phyloP scores from a whole-genome alignment of 1,284 basidiomycete genomes.

The Rhodofomes roseus region DNA sequence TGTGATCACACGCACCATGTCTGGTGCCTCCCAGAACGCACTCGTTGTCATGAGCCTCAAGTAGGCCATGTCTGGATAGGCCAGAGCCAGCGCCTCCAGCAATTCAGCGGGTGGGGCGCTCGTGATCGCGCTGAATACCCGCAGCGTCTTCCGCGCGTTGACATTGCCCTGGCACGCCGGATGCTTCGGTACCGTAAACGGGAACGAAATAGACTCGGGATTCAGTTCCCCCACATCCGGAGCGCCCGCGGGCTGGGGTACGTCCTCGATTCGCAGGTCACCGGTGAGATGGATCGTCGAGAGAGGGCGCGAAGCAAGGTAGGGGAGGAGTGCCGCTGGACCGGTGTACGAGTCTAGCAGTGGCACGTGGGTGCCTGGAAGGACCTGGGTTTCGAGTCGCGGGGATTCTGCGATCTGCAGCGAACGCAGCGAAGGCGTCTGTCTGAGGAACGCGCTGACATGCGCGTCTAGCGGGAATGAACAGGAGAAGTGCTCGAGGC shows the following conservation, averaged over 20 bases:
- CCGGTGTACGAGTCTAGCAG: constrained; percentile 56
- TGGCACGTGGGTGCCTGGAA: constrained; percentile 41
- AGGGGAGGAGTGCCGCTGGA: constrained; percentile 48
- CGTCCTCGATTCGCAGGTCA: constrained; percentile 50
- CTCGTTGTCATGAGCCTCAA: constrained; percentile 33
- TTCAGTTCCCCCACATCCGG: constrained; percentile 40
- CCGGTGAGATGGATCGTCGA: constrained; percentile 57
- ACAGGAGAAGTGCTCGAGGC: constrained; percentile 50
- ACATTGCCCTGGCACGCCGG: constrained; percentile 4
- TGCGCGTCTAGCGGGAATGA: constrained; percentile 56
- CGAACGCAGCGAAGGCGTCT: constrained; percentile 45
- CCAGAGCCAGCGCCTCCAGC: constrained; percentile 30
- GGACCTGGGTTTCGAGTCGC: constrained; percentile 9
- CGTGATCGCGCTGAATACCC: constrained; percentile 33
- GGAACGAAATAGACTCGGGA: constrained; percentile 7
- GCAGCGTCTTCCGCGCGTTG: constrained; percentile 13
- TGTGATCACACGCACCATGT: constrained; percentile 25
- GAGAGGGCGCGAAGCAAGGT: constrained; percentile 63
- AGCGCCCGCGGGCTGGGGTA: constrained; percentile 40
- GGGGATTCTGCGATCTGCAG: constrained; percentile 37
- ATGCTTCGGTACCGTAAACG: constrained; percentile 8
- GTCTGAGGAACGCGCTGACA: constrained; percentile 53
- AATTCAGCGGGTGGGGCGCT: constrained; percentile 30
- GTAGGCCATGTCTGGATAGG: constrained; percentile 30
- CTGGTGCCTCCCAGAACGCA: constrained; percentile 29